A percentile compares a stretch with the other conserved stretches of the same genome.
phyloP scores from a whole-genome alignment of 2,329 filamentous ascomycete genomes.

The Aspergillus sp. region DNA sequence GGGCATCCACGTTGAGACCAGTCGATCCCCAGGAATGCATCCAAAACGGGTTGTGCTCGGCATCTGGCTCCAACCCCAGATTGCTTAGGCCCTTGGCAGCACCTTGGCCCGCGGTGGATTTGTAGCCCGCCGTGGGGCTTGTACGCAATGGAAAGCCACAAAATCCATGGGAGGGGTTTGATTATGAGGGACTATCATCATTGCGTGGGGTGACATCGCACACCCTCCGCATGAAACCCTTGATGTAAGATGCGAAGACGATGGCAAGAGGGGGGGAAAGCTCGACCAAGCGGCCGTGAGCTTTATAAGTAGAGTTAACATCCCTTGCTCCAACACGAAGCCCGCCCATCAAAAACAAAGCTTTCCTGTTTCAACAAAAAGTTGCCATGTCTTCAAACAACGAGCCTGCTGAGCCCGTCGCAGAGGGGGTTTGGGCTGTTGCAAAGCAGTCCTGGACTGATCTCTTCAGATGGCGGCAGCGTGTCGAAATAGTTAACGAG shows the following conservation, averaged over 20 bases:
- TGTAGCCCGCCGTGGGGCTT: conserved; percentile 14
- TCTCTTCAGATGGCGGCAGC: conserved; percentile 72
- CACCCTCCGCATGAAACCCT: background rate
- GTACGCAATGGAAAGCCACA: conserved; percentile 3
- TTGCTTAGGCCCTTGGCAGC: conserved; percentile 23
- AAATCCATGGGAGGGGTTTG: background rate
- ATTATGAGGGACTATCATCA: background rate
- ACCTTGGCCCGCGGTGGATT: conserved; percentile 22
- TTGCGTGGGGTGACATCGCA: conserved; percentile 10
- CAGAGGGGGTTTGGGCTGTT: conserved; percentile 63
- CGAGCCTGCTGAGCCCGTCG: conserved; percentile 65
- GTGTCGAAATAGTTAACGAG: conserved; percentile 54
- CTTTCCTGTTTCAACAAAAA: background rate
- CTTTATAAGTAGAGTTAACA: background rate
- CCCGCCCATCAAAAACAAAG: background rate
- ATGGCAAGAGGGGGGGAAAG: conserved; percentile 3
- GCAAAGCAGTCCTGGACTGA: conserved; percentile 65
- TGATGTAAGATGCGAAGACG: conserved; percentile 9
- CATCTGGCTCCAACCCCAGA: conserved; percentile 11
- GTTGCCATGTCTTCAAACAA: conserved; percentile 20
- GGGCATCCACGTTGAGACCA: background rate
- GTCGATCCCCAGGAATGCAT: background rate
- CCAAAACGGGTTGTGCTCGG: background rate
- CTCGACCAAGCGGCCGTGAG: background rate
- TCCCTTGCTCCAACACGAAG: background rate